These are phyloP conservation scores for Mycena citricolor DNA, from an alignment of 1,284 basidiomycete species.

Conservation along the genomic window DNA sequence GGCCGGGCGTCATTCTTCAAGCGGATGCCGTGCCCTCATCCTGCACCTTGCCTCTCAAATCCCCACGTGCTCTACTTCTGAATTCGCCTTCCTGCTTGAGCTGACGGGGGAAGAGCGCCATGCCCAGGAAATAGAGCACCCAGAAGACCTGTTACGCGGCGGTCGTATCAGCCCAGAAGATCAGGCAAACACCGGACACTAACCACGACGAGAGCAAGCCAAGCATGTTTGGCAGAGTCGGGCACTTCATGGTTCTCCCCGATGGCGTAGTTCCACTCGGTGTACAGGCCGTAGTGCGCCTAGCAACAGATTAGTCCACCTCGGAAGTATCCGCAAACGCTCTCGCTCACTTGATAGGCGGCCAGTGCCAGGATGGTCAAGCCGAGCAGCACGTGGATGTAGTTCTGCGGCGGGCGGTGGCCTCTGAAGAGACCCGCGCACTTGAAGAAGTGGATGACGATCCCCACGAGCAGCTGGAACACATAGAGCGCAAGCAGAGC, in stretches of 20 bases:
- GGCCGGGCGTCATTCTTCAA: no score
- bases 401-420: constrained; percentile 34
- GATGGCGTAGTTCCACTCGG: constrained; percentile 41
- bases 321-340: neutral
- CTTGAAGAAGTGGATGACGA: constrained; percentile 53
- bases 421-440: constrained; percentile 36
- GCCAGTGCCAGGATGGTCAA: constrained; percentile 32
- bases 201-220: constrained; percentile 50
- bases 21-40: no score
- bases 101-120: constrained; percentile 46
- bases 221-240: constrained; percentile 43
- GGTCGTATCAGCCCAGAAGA: no score
- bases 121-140: constrained; percentile 43
- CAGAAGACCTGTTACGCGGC: constrained; percentile 57
- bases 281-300: constrained; percentile 49
- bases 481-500: constrained; percentile 57
- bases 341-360: constrained; percentile 42
- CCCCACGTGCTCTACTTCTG: no score
- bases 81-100: constrained; percentile 43
- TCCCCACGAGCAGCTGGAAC: constrained; percentile 50
- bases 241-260: constrained; percentile 41
- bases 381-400: constrained; percentile 18
- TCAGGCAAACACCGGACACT: constrained; percentile 24
- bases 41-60: no score
- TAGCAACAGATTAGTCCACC: constrained; percentile 18